These are phyloP conservation scores for Penicillium fuscoglaucum DNA, from an alignment of 2,329 filamentous ascomycete genomes.

Conservation along the genomic window DNA sequence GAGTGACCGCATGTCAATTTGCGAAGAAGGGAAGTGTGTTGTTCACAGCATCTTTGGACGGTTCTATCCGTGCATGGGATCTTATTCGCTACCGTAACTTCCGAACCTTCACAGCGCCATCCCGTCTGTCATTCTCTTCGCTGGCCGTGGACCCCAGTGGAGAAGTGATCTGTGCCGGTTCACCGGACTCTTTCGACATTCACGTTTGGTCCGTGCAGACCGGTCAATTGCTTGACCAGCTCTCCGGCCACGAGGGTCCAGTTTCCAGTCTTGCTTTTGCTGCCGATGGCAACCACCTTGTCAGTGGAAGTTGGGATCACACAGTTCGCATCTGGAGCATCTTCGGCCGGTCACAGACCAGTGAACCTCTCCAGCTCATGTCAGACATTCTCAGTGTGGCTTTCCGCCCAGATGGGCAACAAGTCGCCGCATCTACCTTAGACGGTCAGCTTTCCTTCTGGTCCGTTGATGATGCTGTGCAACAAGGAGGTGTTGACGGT, in stretches of 20 bases:
- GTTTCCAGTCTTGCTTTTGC: constrained; percentile 87
- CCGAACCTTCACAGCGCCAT: constrained; percentile 92
- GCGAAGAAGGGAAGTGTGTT: constrained; percentile 92
- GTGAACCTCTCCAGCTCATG: constrained; percentile 88
- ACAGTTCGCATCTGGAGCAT: constrained; percentile 96
- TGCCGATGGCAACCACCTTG: constrained; percentile 76
- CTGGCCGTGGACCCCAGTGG: constrained; percentile 96
- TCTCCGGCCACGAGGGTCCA: constrained; percentile 91
- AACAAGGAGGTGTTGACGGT: constrained; percentile 82
- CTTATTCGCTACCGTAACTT: constrained; percentile 95
- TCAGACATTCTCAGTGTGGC: constrained; percentile 86
- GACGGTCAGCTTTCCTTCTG: constrained; percentile 96
- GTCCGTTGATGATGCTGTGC: constrained; percentile 83
- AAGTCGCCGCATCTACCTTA: constrained; percentile 86
- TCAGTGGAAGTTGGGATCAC: constrained; percentile 95
- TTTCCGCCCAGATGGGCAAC: constrained; percentile 84
- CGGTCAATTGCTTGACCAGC: constrained; percentile 85
- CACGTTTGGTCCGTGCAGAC: constrained; percentile 99
- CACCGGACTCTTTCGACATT: constrained; percentile 92
- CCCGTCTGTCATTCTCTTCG: constrained; percentile 86
- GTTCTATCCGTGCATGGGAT: constrained; percentile 94
- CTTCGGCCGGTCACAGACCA: constrained; percentile 90
- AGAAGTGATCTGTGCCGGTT: constrained; percentile 93
- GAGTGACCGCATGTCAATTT: constrained; percentile 90
- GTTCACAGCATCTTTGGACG: constrained; percentile 92